A percentile compares a stretch with the other conserved stretches of the same genome.
Evolutionary conservation across 129 eudicot species (phyloP).

Genomic region (Pseudognaphalium luteoalbum): DNA sequence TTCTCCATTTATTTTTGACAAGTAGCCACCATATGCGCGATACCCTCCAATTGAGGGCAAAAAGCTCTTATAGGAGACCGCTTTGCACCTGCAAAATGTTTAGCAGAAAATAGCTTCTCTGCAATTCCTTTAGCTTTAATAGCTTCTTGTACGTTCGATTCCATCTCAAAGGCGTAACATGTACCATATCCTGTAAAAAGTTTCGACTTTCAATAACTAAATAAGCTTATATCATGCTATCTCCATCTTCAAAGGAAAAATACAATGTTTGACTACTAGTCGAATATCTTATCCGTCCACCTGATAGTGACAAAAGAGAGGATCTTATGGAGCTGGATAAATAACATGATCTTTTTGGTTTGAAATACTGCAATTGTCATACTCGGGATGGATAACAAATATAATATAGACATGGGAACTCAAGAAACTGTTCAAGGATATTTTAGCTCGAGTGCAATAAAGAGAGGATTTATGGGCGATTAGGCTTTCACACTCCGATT

Average conservation of each 20-base stretch:
- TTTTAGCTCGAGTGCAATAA: too few species aligned
- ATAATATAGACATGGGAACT: neutral
- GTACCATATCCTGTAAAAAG: neutral
- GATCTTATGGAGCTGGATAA: neutral
- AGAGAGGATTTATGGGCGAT: too few species aligned
- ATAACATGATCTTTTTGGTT: neutral
- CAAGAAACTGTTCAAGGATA: too few species aligned
- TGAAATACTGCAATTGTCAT: neutral
- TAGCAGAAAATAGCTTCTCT: conserved; percentile 9
- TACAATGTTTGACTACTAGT: neutral
- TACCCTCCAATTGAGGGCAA: conserved; percentile 82
- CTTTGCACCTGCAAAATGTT: conserved; percentile 8
- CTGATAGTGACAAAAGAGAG: neutral
- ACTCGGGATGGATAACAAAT: too few species aligned
- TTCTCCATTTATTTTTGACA: conserved; percentile 69
- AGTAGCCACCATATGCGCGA: conserved; percentile 84
- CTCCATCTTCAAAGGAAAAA: conserved; percentile 3
- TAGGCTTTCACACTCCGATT: too few species aligned
- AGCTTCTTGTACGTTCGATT: conserved; percentile 6
- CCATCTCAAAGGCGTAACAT: neutral
- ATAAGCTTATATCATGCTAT: neutral
- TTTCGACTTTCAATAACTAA: neutral
- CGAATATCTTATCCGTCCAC: neutral
- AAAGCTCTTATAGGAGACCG: conserved; percentile 49
- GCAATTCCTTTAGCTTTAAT: conserved; percentile 7